Evolutionary conservation across 768 basidiomycete genomes (phyloP), one percentile per base, ranked within the genome.

Genomic region (Boletus insuetus): DNA sequence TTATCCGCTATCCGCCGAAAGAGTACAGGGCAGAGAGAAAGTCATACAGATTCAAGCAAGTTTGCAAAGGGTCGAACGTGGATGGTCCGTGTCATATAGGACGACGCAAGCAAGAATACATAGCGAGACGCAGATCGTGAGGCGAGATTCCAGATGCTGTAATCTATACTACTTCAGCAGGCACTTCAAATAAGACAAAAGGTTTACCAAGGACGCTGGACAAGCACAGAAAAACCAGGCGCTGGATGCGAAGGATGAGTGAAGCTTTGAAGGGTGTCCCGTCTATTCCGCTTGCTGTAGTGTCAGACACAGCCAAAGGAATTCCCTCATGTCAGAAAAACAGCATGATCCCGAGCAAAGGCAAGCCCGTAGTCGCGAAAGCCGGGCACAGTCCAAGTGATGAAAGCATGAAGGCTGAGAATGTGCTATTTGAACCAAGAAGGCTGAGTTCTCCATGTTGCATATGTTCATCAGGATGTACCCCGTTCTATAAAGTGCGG

Each of bases 381-480:
- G 58, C 52, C 0, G 74, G 73, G 6, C n/a, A n/a, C n/a, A n/a
- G n/a, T n/a, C 29, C 6, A 5, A 5, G 75, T 71, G 35, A 55
- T 63, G 22, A 67, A 24, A 1, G 65, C 34, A 52, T 71, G 58
- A 42, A 70, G 40, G 8, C 68, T 66, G 11, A 74, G 61, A 31
- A 71, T 54, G 34, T 34, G 47, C 4, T 11, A 54, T n/a, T 39
- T 31, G 40, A 42, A 31, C 32, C 47, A 43, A 42, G 54, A 53
- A 40, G 16, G 40, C 13, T 68, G 19, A 71, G 60, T 58, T 76
- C 75, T 34, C 72, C 75, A 56, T 72, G 75, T 60, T 76, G 75
- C 60, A 75, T 73, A 75, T 37, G n/a, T n/a, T n/a, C n/a, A n/a
- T n/a, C n/a, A n/a, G n/a, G n/a, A 76, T 75, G 52, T 75, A 75